A percentile compares a stretch with the other conserved stretches of the same genome.
phyloP scores from a whole-genome alignment of 1,284 basidiomycete genomes.

The Ustilago bromivora region DNA sequence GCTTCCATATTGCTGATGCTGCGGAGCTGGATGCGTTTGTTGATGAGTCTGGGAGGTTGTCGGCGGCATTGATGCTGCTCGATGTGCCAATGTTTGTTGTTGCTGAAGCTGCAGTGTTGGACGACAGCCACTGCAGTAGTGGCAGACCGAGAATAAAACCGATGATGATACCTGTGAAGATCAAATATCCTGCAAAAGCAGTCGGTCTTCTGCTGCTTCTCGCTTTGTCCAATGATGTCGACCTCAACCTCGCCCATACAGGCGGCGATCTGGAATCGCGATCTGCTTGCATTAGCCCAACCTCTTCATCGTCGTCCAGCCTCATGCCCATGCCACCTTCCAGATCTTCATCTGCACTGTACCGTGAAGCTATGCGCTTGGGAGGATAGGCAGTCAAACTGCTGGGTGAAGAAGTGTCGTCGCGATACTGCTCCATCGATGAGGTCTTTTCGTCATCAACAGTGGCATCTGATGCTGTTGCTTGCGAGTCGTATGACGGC shows the following conservation, averaged over 20 bases:
- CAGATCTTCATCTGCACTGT: constrained; percentile 14
- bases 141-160: constrained; percentile 44
- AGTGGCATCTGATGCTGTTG: constrained; percentile 50
- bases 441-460: constrained; percentile 33
- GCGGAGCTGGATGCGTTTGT: constrained; percentile 2
- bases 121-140: constrained; percentile 49
- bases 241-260: constrained; percentile 4
- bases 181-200: constrained; percentile 24
- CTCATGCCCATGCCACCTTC: constrained; percentile 13
- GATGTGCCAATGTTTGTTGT: background rate
- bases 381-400: constrained; percentile 12
- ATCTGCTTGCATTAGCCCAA: constrained; percentile 55
- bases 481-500: constrained; percentile 48
- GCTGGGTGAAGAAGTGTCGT: constrained; percentile 9
- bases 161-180: constrained; percentile 40
- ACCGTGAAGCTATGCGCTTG: constrained; percentile 3
- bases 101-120: constrained; percentile 9
- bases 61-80: background rate
- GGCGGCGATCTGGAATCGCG: constrained; percentile 15
- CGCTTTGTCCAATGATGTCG: background rate
- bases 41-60: background rate
- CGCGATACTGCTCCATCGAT: constrained; percentile 23
- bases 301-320: constrained; percentile 56
- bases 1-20: constrained; percentile 25
- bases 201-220: constrained; percentile 11